A percentile compares a stretch with the other conserved stretches of the same genome.
These are phyloP conservation scores for Litsea cubeba DNA, from an alignment of 164 flowering plant genomes.

Conservation along the genomic window DNA sequence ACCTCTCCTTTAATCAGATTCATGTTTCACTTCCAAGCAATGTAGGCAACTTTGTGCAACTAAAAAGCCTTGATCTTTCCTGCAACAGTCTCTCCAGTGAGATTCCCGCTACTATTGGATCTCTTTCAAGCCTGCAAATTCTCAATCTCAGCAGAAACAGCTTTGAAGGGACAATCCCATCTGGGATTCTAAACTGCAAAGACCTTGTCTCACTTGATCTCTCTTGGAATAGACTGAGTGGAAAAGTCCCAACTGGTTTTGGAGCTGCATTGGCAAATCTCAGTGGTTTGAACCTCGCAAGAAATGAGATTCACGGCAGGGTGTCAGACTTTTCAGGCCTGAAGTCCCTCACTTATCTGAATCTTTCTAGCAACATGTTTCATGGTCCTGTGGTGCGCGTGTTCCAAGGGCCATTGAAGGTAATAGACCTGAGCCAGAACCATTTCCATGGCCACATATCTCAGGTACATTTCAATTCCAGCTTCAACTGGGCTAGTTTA, in stretches of 20 bases:
- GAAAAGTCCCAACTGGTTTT: constrained; percentile 59
- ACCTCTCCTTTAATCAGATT: constrained; percentile 62
- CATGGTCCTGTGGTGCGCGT: constrained; percentile 60
- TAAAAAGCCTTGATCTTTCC: constrained; percentile 62
- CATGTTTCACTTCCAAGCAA: constrained; percentile 54
- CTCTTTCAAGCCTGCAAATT: constrained; percentile 40
- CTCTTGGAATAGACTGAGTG: constrained; percentile 50
- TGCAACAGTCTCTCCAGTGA: constrained; percentile 58
- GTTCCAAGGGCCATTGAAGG: constrained; percentile 48
- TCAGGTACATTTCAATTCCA: constrained; percentile 50
- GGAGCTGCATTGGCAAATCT: constrained; percentile 59
- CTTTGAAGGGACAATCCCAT: constrained; percentile 51
- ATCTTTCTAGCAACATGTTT: constrained; percentile 61
- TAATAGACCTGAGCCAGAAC: constrained; percentile 68
- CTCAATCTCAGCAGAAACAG: constrained; percentile 53
- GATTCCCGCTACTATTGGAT: constrained; percentile 57
- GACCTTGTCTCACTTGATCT: constrained; percentile 48
- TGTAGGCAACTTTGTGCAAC: constrained; percentile 66
- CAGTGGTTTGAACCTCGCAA: constrained; percentile 52
- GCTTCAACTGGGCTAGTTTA: constrained; percentile 55
- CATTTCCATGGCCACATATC: constrained; percentile 74
- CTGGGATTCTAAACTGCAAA: constrained; percentile 40
- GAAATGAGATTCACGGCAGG: constrained; percentile 50
- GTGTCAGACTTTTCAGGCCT: constrained; percentile 47
- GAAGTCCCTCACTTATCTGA: constrained; percentile 46